Conservation (phyloP, 2,329 filamentous ascomycete genomes). For the Fusarium sambucinum region DNA sequence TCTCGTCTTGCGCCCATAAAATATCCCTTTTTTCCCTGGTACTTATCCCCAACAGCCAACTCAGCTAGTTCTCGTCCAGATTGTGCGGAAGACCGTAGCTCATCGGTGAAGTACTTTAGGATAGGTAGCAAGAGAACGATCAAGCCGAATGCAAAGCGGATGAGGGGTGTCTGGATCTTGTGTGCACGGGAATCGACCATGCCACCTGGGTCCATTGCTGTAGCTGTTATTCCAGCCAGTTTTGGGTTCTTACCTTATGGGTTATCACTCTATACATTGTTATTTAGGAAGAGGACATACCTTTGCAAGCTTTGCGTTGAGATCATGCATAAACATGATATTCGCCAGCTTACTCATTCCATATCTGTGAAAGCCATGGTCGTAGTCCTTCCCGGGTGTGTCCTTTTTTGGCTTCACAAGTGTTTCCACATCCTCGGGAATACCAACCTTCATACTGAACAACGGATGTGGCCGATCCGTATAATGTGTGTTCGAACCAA, state of each 20-base stretch:
- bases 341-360: conserved; percentile 41
- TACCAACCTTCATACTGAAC: conserved; percentile 16
- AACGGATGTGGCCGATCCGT: conserved; percentile 29
- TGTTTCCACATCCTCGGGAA: conserved; percentile 19
- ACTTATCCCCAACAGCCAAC: conserved; percentile 25
- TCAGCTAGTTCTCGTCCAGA: conserved; percentile 32
- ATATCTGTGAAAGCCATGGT: conserved; percentile 44
- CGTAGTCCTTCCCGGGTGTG: conserved; percentile 24
- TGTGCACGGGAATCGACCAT: conserved; percentile 42
- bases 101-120: conserved; percentile 13
- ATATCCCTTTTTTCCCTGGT: conserved; percentile 19
- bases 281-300: background rate
- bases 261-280: background rate
- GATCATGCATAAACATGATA: conserved; percentile 46
- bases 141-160: background rate
- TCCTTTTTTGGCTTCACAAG: conserved; percentile 21
- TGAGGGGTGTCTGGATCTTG: conserved; percentile 13
- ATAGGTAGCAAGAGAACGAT: conserved; percentile 12
- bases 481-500: conserved; percentile 33
- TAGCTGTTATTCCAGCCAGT: conserved; percentile 37
- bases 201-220: conserved; percentile 42
- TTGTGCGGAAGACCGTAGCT: conserved; percentile 23
- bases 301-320: conserved; percentile 31
- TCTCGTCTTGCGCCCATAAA: conserved; percentile 5
- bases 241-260: conserved; percentile 16